These are phyloP conservation scores for Tylopilus orsonianus DNA, from an alignment of 1,284 basidiomycete species.

Conservation along the genomic window DNA sequence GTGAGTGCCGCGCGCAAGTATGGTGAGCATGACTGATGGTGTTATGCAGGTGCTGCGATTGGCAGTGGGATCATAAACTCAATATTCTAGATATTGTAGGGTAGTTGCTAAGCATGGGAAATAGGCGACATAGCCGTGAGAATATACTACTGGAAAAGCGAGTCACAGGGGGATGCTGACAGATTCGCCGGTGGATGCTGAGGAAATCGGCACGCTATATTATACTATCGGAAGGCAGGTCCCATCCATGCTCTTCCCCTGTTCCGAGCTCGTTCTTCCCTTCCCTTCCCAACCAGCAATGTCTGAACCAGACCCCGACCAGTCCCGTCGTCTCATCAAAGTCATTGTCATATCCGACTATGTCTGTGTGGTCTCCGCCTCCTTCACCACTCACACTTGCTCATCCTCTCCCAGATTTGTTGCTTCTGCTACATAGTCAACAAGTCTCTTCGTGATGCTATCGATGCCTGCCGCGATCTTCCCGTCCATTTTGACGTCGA, in stretches of 20 bases:
- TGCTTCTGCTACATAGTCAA: constrained; percentile 75
- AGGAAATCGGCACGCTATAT: constrained; percentile 32
- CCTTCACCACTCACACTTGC: constrained; percentile 5
- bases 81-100: constrained; percentile 38
- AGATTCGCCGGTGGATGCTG: constrained; percentile 29
- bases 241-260: constrained; percentile 25
- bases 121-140: constrained; percentile 18
- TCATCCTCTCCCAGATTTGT: constrained; percentile 49
- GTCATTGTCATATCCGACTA: constrained; percentile 72
- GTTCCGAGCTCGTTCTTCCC: background rate
- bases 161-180: constrained; percentile 32
- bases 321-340: constrained; percentile 48
- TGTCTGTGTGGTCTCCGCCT: constrained; percentile 41
- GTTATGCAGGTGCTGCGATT: constrained; percentile 41
- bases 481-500: constrained; percentile 70
- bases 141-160: constrained; percentile 23
- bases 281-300: constrained; percentile 12
- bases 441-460: constrained; percentile 68
- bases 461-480: constrained; percentile 58
- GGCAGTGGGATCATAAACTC: constrained; percentile 46
- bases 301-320: constrained; percentile 27
- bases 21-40: constrained; percentile 2
- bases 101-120: constrained; percentile 26
- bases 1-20: constrained; percentile 28
- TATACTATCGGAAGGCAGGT: constrained; percentile 23